These are phyloP conservation scores for Alternaria sp. DNA, from an alignment of 2,329 filamentous ascomycete species.

Conservation along the genomic window DNA sequence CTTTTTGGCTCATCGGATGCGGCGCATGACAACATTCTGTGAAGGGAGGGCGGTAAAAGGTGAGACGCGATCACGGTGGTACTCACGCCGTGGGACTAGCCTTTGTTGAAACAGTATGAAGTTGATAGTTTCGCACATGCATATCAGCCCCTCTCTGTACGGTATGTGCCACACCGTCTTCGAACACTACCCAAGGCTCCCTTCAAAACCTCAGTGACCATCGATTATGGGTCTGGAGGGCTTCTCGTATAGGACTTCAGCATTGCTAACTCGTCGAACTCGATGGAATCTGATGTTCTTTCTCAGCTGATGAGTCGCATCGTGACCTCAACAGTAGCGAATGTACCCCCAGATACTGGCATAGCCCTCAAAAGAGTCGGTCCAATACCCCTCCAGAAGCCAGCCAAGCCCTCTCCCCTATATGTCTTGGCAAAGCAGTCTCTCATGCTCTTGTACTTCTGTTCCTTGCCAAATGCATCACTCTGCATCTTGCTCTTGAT, in stretches of 20 bases:
- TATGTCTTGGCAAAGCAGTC: constrained; percentile 89
- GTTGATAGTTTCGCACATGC: constrained; percentile 1
- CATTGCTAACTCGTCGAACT: not conserved
- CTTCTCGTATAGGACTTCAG: not conserved
- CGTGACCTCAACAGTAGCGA: constrained; percentile 69
- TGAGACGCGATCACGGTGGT: not conserved
- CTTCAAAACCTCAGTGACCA: not conserved
- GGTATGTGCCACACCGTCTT: not conserved
- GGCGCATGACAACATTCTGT: not conserved
- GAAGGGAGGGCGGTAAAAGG: not conserved
- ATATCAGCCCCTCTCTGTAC: not conserved
- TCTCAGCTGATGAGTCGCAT: constrained; percentile 34
- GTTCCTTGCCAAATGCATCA: constrained; percentile 80
- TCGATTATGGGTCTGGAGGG: not conserved
- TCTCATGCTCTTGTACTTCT: constrained; percentile 81
- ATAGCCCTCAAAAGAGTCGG: constrained; percentile 93
- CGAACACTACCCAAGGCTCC: not conserved
- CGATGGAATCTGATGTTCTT: not conserved
- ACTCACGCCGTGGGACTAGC: not conserved
- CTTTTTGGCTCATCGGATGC: not conserved
- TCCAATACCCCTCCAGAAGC: constrained; percentile 94
- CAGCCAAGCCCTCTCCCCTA: constrained; percentile 75
- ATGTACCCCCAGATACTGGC: constrained; percentile 97
- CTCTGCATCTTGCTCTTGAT: constrained; percentile 99
- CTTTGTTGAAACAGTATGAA: not conserved